Evolutionary conservation across 306 rosid species (phyloP), one percentile per base, ranked within the genome.

Genomic region (Rosa lucieae): DNA sequence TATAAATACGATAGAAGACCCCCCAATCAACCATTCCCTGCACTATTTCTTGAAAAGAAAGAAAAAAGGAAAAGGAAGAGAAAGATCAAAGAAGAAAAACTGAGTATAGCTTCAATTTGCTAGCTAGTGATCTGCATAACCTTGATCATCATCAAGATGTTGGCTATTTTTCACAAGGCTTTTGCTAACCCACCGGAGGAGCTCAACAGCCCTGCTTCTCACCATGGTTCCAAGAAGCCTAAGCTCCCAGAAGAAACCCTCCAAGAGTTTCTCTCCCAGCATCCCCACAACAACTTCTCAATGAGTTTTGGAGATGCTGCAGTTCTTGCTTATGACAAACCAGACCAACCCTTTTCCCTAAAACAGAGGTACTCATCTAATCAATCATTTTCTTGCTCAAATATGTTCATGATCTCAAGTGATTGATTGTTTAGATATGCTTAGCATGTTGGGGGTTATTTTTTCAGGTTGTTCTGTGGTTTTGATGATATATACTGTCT

Each of bases 181-280:
- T 93, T 86, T 86, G 97, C 97, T 73, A 81, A 95, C 80, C 99
- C 99, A 52, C 99, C 99, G 0, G 98, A 93, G 44, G 99, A 95
- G 87, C 93, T 95, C 0, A 86, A 93, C 65, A 95, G 99, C 48
- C 99, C 99, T 53, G 94, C 94, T 5, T 95, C 99, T n/a, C 75
- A 77, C 74, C 89, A 81, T 1, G 92, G 92, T 5, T 81, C 86
- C n/a, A 89, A 88, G 79, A 88, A 81, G 78, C 98, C 99, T 71
- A 95, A 95, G 83, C 88, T 87, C 73, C 98, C 98, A 2, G 77
- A 90, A 51, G 99, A 95, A 52, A 95, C 96, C 74, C 96, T 95
- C 62, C 72, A 18, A 1, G 89, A 93, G 17, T 95, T 95, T 71
- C 92, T 90, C 32, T 82, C 93, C 9, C 96, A 81, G 72, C 85